phyloP scores from a whole-genome alignment of 208 protist genomes.

The Angomonas ambiguus region DNA sequence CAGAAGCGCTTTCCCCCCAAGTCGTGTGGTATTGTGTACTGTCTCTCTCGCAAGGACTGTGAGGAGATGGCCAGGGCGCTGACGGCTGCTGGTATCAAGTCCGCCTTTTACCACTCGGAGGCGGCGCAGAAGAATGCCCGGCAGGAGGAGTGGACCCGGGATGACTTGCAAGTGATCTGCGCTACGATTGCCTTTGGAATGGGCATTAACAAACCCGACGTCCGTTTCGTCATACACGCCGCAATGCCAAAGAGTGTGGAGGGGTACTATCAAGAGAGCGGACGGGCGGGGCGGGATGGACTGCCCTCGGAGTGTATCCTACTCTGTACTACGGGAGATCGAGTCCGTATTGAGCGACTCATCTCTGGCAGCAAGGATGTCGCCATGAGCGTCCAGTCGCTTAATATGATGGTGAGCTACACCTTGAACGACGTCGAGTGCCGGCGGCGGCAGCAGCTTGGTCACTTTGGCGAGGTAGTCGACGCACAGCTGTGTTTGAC shows the following conservation, averaged over 20 bases:
- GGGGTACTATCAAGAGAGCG: conserved; percentile 97
- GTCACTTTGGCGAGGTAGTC: conserved; percentile 79
- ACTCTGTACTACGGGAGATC: conserved; percentile 56
- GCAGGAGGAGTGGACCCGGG: conserved; percentile 88
- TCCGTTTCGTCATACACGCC: conserved; percentile 97
- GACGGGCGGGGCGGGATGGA: conserved; percentile 95
- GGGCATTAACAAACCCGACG: conserved; percentile 98
- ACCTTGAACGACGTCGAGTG: conserved; percentile 85
- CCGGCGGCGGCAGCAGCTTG: conserved; percentile 79
- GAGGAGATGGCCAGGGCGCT: conserved; percentile 73
- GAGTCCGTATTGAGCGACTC: conserved; percentile 73
- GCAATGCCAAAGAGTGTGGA: conserved; percentile 96
- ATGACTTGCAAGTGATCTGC: conserved; percentile 92
- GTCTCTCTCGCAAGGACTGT: conserved; percentile 75
- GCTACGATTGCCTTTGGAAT: conserved; percentile 98
- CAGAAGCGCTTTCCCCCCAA: conserved; percentile 51
- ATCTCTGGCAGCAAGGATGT: conserved; percentile 80
- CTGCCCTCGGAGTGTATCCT: conserved; percentile 79
- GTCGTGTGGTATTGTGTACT: conserved; percentile 85
- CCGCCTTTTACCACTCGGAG: conserved; percentile 76
- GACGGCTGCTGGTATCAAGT: conserved; percentile 38
- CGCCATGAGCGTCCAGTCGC: conserved; percentile 51
- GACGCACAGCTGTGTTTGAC: conserved; percentile 63
- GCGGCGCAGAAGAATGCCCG: conserved; percentile 62
- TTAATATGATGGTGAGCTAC: conserved; percentile 78